phyloP scores from a whole-genome alignment of 164 flowering plant genomes.

The Berberis vulgaris region DNA sequence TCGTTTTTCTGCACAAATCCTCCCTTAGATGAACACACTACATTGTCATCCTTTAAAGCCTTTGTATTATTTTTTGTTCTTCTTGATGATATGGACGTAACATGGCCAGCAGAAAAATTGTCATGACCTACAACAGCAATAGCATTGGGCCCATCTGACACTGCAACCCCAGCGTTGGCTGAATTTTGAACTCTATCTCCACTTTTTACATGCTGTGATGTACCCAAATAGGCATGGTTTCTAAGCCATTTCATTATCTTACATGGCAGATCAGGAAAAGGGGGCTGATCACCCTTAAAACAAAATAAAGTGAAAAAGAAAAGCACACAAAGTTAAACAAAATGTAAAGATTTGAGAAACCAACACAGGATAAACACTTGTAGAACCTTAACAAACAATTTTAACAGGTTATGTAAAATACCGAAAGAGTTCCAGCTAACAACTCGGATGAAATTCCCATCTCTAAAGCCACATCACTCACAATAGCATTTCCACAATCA shows the following conservation, averaged over 20 bases:
- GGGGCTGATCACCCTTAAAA: slow-evolving; percentile 40
- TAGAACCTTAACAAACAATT: background rate
- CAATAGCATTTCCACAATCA: slow-evolving; percentile 57
- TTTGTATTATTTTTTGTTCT: slow-evolving; percentile 40
- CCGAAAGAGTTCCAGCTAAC: slow-evolving; percentile 43
- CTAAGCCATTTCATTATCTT: slow-evolving; percentile 65
- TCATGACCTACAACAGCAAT: slow-evolving; percentile 25
- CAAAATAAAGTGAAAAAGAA: background rate
- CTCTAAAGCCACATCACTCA: slow-evolving; percentile 61
- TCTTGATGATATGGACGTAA: slow-evolving; percentile 47
- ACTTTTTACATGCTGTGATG: slow-evolving; percentile 6
- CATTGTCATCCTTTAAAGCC: slow-evolving; percentile 36
- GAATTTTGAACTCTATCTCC: slow-evolving; percentile 23
- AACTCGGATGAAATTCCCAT: slow-evolving; percentile 57
- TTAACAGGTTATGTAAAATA: slow-evolving; percentile 19
- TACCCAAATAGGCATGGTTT: slow-evolving; percentile 43
- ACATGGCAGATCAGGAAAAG: slow-evolving; percentile 37
- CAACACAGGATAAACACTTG: background rate
- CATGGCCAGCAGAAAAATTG: slow-evolving; percentile 35
- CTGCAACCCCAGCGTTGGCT: slow-evolving; percentile 19
- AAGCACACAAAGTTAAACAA: background rate
- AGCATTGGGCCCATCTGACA: slow-evolving; percentile 25
- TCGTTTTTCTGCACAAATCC: slow-evolving; percentile 16
- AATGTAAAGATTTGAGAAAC: slow-evolving; percentile 1
- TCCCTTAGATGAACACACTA: slow-evolving; percentile 25